These are phyloP conservation scores for Solanum neorickii DNA, from an alignment of 257 asterid genomes.

Conservation along the genomic window DNA sequence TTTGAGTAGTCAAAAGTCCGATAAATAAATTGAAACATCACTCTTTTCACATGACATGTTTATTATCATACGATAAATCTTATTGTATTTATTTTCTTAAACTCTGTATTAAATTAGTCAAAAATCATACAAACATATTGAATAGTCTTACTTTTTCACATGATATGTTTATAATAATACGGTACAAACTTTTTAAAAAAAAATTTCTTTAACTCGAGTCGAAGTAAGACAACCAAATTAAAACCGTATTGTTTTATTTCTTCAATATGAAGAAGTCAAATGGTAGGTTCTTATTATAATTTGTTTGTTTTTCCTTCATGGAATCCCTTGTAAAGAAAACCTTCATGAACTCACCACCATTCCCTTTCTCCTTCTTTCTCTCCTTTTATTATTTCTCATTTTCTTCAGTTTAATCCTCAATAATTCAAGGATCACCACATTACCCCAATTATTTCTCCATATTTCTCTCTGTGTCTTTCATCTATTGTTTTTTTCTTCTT, in stretches of 20 bases:
- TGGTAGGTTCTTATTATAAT: not conserved
- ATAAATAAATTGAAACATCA: not conserved
- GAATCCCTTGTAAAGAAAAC: not conserved
- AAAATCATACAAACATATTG: no score
- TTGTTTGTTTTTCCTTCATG: not conserved
- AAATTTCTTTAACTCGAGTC: not conserved
- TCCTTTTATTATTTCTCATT: not conserved
- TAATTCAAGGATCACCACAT: slow-evolving; percentile 31
- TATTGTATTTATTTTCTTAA: no score
- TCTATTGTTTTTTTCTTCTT: not conserved
- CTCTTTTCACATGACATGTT: not conserved
- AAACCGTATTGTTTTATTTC: not conserved
- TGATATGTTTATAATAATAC: no score
- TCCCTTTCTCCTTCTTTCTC: not conserved
- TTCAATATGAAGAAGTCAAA: not conserved
- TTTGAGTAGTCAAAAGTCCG: not conserved
- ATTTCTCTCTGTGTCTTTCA: not conserved
- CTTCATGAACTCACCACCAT: not conserved
- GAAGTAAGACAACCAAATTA: not conserved
- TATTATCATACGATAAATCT: not conserved
- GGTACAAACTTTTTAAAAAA: no score
- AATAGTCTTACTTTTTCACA: accelerated
- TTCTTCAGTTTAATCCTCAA: not conserved
- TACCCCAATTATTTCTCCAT: not conserved
- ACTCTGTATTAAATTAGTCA: not conserved